Evolutionary conservation across 768 basidiomycete species (phyloP).

Genomic region (Phylloporus sp.): DNA sequence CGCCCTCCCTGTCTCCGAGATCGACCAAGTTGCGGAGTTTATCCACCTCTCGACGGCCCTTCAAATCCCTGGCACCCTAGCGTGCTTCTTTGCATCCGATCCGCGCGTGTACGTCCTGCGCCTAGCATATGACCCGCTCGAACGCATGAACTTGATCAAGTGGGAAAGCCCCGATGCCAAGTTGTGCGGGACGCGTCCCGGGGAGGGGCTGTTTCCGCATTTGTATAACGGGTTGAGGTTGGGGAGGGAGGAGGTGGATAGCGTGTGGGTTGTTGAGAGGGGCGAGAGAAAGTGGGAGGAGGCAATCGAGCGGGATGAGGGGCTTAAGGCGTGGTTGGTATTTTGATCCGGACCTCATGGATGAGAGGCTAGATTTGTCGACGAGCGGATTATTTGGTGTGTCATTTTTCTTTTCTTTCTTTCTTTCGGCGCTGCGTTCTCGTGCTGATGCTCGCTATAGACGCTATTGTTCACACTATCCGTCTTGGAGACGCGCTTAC

Average conservation of each 20-base stretch:
- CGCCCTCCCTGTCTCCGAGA: constrained; percentile 43
- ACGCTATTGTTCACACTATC: no score
- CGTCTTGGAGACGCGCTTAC: no score
- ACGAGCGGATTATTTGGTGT: no score
- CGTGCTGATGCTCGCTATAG: no score
- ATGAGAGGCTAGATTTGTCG: no score
- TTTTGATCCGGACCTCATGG: constrained; percentile 22
- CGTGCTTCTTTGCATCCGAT: constrained; percentile 41
- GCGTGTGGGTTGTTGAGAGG: constrained; percentile 29
- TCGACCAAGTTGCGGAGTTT: constrained; percentile 45
- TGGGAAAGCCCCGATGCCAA: constrained; percentile 47
- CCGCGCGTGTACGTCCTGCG: constrained; percentile 39
- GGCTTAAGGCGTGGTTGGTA: constrained; percentile 29
- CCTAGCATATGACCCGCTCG: constrained; percentile 38
- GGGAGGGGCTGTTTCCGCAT: constrained; percentile 49
- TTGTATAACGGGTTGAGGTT: constrained; percentile 44
- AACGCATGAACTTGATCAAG: constrained; percentile 30
- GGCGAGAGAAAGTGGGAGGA: constrained; percentile 31
- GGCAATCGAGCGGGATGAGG: constrained; percentile 15
- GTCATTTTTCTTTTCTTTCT: no score
- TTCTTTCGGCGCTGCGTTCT: no score
- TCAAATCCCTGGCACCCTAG: constrained; percentile 45
- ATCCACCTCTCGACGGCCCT: constrained; percentile 52
- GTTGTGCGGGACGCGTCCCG: constrained; percentile 39
- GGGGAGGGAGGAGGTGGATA: constrained; percentile 43